Evolutionary conservation across 306 rosid genomes (phyloP).

Genomic region (Datisca glomerata): DNA sequence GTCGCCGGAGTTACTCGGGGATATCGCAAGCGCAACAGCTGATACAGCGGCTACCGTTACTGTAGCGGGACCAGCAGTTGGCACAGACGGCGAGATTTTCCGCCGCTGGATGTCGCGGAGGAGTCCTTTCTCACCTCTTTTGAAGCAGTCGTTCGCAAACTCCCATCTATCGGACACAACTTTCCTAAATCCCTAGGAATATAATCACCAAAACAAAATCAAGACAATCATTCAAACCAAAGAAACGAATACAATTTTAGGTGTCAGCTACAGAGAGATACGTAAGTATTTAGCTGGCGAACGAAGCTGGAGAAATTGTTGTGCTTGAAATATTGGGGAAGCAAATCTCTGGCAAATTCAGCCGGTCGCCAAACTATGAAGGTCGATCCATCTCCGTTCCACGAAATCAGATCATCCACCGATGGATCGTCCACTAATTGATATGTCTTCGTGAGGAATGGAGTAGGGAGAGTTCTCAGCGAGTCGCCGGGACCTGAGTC

Average conservation of each 20-base stretch:
- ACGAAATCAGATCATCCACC: conserved; percentile 67
- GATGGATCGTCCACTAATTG: conserved; percentile 84
- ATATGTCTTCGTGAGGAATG: conserved; percentile 71
- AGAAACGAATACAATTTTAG: neutral
- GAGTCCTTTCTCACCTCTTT: conserved; percentile 60
- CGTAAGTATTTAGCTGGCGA: conserved; percentile 95
- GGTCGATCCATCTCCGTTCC: conserved; percentile 80
- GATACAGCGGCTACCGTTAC: conserved; percentile 32
- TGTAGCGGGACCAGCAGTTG: conserved; percentile 1
- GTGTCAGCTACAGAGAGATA: conserved; percentile 12
- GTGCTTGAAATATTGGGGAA: conserved; percentile 81
- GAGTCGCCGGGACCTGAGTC: conserved; percentile 48
- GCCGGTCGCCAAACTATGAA: conserved; percentile 94
- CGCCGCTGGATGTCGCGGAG: conserved; percentile 87
- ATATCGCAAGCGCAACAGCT: conserved; percentile 17
- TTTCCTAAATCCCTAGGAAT: conserved; percentile 74
- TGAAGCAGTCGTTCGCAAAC: conserved; percentile 72
- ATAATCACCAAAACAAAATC: neutral
- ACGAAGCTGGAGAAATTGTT: conserved; percentile 95
- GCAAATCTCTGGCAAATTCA: conserved; percentile 95
- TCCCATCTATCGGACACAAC: conserved; percentile 99
- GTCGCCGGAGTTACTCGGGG: conserved; percentile 76
- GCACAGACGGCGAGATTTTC: conserved; percentile 30
- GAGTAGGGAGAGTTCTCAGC: conserved; percentile 88
- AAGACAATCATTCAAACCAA: neutral